Conservation (phyloP, 2,329 filamentous ascomycete species). For the Neopestalotiopsis rosae region DNA sequence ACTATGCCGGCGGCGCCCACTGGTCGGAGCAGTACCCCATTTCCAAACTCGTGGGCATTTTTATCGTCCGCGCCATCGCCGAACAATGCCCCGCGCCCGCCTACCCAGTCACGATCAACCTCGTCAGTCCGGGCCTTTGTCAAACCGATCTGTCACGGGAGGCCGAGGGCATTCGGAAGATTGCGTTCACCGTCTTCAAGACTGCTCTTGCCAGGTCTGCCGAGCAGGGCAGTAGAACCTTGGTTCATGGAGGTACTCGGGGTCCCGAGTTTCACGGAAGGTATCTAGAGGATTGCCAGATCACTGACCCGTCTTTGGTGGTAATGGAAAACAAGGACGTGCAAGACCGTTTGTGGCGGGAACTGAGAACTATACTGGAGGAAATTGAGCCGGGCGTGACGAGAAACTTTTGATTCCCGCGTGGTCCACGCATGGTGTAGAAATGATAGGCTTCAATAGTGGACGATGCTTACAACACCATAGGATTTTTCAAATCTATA, state of each 20-base stretch:
- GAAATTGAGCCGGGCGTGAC: slow-evolving; percentile 42
- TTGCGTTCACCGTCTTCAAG: slow-evolving; percentile 32
- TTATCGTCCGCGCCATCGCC: slow-evolving; percentile 31
- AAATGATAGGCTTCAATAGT: too few relatives aligned
- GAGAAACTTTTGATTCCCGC: not conserved
- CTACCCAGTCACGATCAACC: slow-evolving; percentile 52
- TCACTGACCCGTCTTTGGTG: slow-evolving; percentile 39
- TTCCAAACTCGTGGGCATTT: slow-evolving; percentile 39
- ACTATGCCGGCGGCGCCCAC: not conserved
- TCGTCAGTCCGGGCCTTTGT: slow-evolving; percentile 58
- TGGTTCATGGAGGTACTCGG: slow-evolving; percentile 41
- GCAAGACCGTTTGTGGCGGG: slow-evolving; percentile 48
- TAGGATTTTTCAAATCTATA: too few relatives aligned
- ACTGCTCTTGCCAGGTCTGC: slow-evolving; percentile 45
- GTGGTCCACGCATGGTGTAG: not conserved
- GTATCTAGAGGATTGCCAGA: slow-evolving; percentile 45
- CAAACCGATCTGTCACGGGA: slow-evolving; percentile 48
- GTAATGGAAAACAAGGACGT: slow-evolving; percentile 43
- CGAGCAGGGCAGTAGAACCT: slow-evolving; percentile 53
- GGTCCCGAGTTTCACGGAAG: slow-evolving; percentile 51
- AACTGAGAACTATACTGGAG: slow-evolving; percentile 47
- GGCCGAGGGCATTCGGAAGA: slow-evolving; percentile 29
- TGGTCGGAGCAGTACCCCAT: slow-evolving; percentile 29
- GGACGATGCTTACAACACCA: too few relatives aligned
- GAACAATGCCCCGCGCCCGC: slow-evolving; percentile 15